These are phyloP conservation scores for Candida sp. DNA, from an alignment of 1,139 yeast species.

Conservation along the genomic window DNA sequence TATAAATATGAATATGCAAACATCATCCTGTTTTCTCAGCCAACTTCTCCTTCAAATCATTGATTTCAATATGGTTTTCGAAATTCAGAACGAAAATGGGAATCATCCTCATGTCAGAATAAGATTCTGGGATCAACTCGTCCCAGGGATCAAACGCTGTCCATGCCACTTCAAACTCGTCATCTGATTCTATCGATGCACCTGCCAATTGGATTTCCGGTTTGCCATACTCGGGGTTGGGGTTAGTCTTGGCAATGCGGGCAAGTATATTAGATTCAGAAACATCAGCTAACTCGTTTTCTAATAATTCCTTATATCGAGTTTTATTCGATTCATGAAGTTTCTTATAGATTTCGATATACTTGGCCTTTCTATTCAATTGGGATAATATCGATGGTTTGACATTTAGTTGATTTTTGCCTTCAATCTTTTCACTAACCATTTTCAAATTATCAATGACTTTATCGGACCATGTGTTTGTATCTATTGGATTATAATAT, in stretches of 20 bases:
- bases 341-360: slow-evolving; percentile 23
- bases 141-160: slow-evolving; percentile 52
- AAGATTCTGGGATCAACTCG: slow-evolving; percentile 43
- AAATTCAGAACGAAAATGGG: slow-evolving; percentile 18
- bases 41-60: background rate
- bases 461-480: slow-evolving; percentile 43
- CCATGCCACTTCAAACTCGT: slow-evolving; percentile 46
- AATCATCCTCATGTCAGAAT: slow-evolving; percentile 41
- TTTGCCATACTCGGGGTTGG: slow-evolving; percentile 26
- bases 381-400: slow-evolving; percentile 4
- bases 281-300: slow-evolving; percentile 24
- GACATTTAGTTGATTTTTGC: background rate
- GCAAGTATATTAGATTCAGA: slow-evolving; percentile 36
- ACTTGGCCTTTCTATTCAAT: slow-evolving; percentile 17
- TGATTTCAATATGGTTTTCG: background rate
- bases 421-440: slow-evolving; percentile 9
- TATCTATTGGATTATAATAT: slow-evolving; percentile 49
- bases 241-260: slow-evolving; percentile 34
- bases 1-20: background rate
- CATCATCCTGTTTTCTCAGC: background rate
- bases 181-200: slow-evolving; percentile 34
- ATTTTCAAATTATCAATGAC: slow-evolving; percentile 27
- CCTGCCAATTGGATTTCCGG: slow-evolving; percentile 39
- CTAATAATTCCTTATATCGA: slow-evolving; percentile 18
- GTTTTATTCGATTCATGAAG: slow-evolving; percentile 20